phyloP scores from a whole-genome alignment of 176 grass and related monocot genomes.

The Musa beccarii region DNA sequence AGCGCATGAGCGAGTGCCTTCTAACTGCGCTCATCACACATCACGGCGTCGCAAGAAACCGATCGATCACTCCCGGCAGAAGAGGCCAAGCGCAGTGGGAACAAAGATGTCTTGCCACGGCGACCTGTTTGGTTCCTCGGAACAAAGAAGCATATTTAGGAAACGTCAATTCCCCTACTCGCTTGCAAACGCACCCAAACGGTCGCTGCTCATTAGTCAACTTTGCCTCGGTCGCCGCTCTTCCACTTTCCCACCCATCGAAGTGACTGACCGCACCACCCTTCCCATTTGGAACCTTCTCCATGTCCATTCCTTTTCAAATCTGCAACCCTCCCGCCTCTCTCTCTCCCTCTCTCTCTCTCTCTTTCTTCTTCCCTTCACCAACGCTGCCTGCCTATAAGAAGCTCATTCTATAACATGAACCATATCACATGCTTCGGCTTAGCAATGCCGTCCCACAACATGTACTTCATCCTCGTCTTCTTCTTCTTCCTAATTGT shows the following conservation, averaged over 20 bases:
- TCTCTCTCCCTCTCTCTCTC: background rate
- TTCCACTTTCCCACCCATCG: background rate
- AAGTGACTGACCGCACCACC: background rate
- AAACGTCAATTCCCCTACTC: background rate
- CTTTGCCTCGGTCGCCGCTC: background rate
- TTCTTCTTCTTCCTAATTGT: conserved; percentile 1
- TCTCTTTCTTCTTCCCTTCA: no score
- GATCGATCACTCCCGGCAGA: no score
- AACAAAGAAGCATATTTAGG: conserved; percentile 11
- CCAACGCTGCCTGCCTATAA: no score
- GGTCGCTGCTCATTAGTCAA: background rate
- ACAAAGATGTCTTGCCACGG: no score
- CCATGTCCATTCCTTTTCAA: conserved; percentile 27
- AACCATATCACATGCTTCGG: conserved; percentile 11
- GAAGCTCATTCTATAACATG: background rate
- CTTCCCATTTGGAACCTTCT: conserved; percentile 42
- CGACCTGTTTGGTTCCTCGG: background rate
- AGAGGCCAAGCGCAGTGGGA: no score
- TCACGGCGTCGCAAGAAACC: no score
- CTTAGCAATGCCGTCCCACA: no score
- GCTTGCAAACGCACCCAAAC: no score
- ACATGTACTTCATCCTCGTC: background rate
- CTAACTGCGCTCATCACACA: no score
- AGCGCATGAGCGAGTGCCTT: no score
- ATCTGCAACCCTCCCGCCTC: background rate